Evolutionary conservation across 2,329 filamentous ascomycete genomes (phyloP), one percentile per base, ranked within the genome.

Genomic region (Fusarium phyllophilum): DNA sequence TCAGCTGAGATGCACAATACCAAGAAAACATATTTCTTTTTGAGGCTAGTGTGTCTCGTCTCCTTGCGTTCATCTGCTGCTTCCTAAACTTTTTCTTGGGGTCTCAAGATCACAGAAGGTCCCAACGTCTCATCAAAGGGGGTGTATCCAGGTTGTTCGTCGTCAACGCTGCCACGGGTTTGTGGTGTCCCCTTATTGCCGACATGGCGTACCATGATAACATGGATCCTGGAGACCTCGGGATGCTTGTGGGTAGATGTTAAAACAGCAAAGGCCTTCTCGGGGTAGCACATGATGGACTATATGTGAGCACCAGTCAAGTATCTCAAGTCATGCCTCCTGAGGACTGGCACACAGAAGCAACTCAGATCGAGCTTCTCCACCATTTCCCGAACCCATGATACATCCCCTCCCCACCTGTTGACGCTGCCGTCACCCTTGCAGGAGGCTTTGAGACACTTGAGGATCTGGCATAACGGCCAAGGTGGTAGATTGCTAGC

Each of bases 401-500:
- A 69, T 71, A 56, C 64, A 58, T 67, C 62, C 65, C 65, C 67
- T 55, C 71, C 66, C 74, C 66, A 71, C 72, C 68, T 60, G 74
- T 77, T 69, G 68, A 67, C 54, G 66, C 74, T 75, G 62, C 73
- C 75, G 51, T 74, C 77, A 78, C 77, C 77, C 77, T 78, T 78
- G 77, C 77, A 78, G 68, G 41, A 48, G 59, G 57, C 58, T 78
- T 68, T 78, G 77, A 78, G 75, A 78, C 77, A 77, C 52, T 72
- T 66, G 72, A 72, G 72, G 77, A 77, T 78, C 75, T 78, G 77
- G 77, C 77, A 78, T 78, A 78, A 78, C 77, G 75, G 77, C 74
- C 73, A 68, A 74, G 65, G 73, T 68, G 72, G 66, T 58, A 61
- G 65, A 68, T 63, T 57, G 49, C 63, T 72, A 58, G 70, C 54